Evolutionary conservation across 805 yeast species (phyloP).

Genomic region (Ogataea sp.): DNA sequence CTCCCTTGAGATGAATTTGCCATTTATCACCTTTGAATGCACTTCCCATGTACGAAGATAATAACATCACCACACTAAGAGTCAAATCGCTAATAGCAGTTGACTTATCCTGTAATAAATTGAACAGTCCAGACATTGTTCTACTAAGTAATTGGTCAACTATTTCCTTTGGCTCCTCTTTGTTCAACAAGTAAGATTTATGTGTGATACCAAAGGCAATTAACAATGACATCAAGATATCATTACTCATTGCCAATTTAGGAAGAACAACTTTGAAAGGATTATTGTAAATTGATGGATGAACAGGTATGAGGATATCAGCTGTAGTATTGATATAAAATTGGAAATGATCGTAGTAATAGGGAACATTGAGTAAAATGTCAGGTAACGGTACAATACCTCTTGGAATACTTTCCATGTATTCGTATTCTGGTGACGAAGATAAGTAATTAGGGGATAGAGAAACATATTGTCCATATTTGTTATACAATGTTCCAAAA

Average conservation of each 20-base stretch:
- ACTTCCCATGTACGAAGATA: constrained; percentile 48
- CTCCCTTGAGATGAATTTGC: constrained; percentile 61
- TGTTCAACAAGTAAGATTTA: constrained; percentile 15
- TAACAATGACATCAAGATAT: constrained; percentile 48
- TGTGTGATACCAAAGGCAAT: constrained; percentile 44
- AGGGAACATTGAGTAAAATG: constrained; percentile 47
- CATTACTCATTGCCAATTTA: constrained; percentile 53
- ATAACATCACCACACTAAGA: constrained; percentile 49
- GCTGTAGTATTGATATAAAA: constrained; percentile 58
- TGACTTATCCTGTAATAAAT: constrained; percentile 37
- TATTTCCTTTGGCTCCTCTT: constrained; percentile 29
- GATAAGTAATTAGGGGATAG: constrained; percentile 5
- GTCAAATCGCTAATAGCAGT: constrained; percentile 61
- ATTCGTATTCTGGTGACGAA: constrained; percentile 9
- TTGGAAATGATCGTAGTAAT: constrained; percentile 52
- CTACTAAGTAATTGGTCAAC: constrained; percentile 46
- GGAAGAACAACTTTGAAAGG: constrained; percentile 65
- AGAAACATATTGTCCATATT: background rate
- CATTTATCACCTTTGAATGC: constrained; percentile 42
- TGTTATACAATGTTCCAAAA: no score
- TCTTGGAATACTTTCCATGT: constrained; percentile 22
- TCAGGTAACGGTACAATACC: constrained; percentile 50
- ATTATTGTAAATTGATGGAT: constrained; percentile 46
- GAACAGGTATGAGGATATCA: constrained; percentile 56
- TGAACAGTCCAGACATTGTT: constrained; percentile 49